These are phyloP conservation scores for Cucurbita maxima DNA, from an alignment of 306 rosid genomes.

Conservation along the genomic window DNA sequence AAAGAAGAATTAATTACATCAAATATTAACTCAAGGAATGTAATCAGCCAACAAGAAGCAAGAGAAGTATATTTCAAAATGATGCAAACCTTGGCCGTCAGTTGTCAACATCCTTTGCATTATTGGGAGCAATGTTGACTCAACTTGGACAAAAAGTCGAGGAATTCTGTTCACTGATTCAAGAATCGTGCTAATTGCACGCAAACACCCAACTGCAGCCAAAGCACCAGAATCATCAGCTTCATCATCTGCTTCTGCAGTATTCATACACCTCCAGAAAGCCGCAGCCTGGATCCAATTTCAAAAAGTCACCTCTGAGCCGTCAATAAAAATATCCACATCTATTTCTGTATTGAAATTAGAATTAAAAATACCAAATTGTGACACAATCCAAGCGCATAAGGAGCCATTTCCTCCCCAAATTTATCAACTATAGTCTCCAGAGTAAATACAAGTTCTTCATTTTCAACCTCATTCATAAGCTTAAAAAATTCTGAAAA, in stretches of 20 bases:
- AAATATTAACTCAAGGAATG: not conserved
- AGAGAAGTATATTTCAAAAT: not conserved
- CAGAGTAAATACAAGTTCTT: constrained; percentile 90
- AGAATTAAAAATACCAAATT: constrained; percentile 46
- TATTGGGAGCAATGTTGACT: constrained; percentile 84
- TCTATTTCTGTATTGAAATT: not conserved
- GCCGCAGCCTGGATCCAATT: constrained; percentile 52
- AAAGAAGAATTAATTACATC: not conserved
- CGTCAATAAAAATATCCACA: not conserved
- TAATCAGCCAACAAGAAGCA: not conserved
- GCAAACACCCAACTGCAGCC: constrained; percentile 93
- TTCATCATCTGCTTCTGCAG: constrained; percentile 85
- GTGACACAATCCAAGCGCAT: constrained; percentile 88
- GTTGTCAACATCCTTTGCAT: constrained; percentile 85
- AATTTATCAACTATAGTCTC: constrained; percentile 96
- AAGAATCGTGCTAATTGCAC: constrained; percentile 88
- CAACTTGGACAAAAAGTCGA: constrained; percentile 63
- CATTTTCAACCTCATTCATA: constrained; percentile 95
- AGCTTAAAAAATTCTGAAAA: constrained; percentile 79
- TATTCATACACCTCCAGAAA: constrained; percentile 91
- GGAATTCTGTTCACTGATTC: constrained; percentile 98
- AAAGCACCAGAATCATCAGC: constrained; percentile 85
- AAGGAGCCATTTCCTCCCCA: constrained; percentile 98
- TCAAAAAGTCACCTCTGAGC: not conserved
- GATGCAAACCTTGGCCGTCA: constrained; percentile 73